These are phyloP conservation scores for Tremellales sp. DNA, from an alignment of 1,284 basidiomycete species.

Conservation along the genomic window DNA sequence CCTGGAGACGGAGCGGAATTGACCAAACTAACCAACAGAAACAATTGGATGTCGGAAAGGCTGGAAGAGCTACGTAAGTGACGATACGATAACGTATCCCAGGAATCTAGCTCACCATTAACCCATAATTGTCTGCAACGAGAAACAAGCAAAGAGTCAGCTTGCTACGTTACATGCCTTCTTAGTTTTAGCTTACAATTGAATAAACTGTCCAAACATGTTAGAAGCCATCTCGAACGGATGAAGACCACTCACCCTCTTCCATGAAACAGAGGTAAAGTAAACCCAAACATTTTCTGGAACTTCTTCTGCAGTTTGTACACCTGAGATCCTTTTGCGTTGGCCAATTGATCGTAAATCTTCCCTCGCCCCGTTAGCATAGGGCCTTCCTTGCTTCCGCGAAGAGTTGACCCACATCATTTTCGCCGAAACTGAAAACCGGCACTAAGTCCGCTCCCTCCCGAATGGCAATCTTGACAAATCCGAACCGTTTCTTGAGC, in stretches of 20 bases:
- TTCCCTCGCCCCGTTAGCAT: conserved; percentile 40
- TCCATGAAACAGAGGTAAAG: conserved; percentile 91
- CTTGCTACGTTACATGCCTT: no score
- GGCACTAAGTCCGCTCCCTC: conserved; percentile 92
- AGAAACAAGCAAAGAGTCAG: no score
- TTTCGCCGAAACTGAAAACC: conserved; percentile 96
- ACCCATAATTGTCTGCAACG: conserved; percentile 59
- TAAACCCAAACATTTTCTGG: conserved; percentile 89
- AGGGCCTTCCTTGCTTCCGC: background rate
- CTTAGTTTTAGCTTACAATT: conserved; percentile 73
- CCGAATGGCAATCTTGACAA: conserved; percentile 94
- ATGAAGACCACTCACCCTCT: conserved; percentile 54
- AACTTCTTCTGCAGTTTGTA: conserved; percentile 84
- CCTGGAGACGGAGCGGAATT: background rate
- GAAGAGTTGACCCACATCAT: conserved; percentile 66
- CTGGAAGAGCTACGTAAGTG: conserved; percentile 34
- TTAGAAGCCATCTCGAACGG: background rate
- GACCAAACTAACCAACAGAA: conserved; percentile 70
- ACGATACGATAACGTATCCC: no score
- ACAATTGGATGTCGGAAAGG: conserved; percentile 93
- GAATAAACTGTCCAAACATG: conserved; percentile 54
- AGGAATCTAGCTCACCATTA: conserved; percentile 38
- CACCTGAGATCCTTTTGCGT: conserved; percentile 85
- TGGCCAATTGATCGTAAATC: conserved; percentile 94
- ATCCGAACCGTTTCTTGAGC: conserved; percentile 75